Evolutionary conservation across 768 basidiomycete species (phyloP), one percentile per base, ranked within the genome.

Genomic region (Termitomyces titanicus): DNA sequence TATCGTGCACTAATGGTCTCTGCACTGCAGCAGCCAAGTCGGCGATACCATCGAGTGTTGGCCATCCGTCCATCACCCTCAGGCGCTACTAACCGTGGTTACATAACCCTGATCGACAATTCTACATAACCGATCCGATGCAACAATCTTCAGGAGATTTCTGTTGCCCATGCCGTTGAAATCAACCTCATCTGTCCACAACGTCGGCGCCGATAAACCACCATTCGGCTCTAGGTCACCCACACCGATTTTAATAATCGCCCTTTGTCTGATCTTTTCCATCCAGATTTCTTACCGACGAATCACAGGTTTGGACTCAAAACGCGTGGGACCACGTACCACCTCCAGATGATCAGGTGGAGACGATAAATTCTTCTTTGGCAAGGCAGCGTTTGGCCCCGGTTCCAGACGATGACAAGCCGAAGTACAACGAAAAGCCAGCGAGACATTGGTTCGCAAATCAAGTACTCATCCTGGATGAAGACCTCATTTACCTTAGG

Each of bases 291-390:
- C 77, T 92, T 37, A 85, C 79, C 43, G 75, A 85, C 24, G 80
- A 86, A 38, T 66, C 74, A n/a, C 82, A 91, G 60, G 87, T 92
- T 3, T 94, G 91, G 89, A 77, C 79, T 24, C 87, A 92, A 58
- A 94, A 94, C 64, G 92, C 92, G 1, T 94, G 92, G 94, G 91
- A 94, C 66, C 92, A 93, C 65, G 92, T 94, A 43, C 85, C 87
- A 31, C 86, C 87, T 5, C 90, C 92, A 17, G 77, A 83, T 11
- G 92, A 93, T 70, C 92, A 96, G 67, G 79, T 74, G 38, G 83
- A 86, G n/a, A 73, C 73, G 12, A 93, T 97, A 48, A 74, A 80
- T 7, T 74, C 81, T 4, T 85, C 93, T 0, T 73, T 96, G 33
- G 76, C 79, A 24, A 79, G 79, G 57, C 96, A 98, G 66, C 80